Percentiles rank a stretch among this genome's conserved stretches.
Conservation (phyloP, 2,329 filamentous ascomycete genomes). For the Neophaeococcomyces mojaviensis region DNA sequence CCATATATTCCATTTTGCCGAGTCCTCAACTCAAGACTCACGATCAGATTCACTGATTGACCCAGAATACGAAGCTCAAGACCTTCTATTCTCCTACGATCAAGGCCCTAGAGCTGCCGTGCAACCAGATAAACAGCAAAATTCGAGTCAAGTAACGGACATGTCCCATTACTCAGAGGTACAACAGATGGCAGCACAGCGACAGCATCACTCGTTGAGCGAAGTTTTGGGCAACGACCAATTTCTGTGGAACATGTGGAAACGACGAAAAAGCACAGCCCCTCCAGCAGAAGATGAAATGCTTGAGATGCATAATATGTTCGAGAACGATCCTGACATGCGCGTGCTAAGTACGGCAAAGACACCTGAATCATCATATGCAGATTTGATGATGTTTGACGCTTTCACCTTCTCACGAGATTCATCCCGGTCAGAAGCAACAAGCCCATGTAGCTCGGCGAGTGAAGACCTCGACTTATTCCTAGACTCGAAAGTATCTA, state of each 20-base stretch:
- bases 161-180: no score
- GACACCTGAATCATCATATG: background rate
- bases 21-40: background rate
- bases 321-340: slow-evolving; percentile 19
- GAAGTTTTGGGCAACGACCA: slow-evolving; percentile 18
- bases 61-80: background rate
- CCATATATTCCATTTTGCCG: background rate
- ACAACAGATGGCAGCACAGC: background rate
- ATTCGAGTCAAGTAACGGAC: background rate
- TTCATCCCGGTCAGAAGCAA: background rate
- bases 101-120: background rate
- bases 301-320: slow-evolving; percentile 17
- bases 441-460: background rate
- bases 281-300: slow-evolving; percentile 15
- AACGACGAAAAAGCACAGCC: slow-evolving; percentile 14
- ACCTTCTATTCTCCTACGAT: no score
- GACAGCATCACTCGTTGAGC: slow-evolving; percentile 7
- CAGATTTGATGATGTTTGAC: background rate
- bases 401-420: background rate
- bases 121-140: background rate
- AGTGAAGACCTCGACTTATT: background rate
- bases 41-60: background rate
- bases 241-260: slow-evolving; percentile 18
- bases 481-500: background rate
- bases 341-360: slow-evolving; percentile 8